A percentile compares a stretch with the other conserved stretches of the same genome.
phyloP scores from a whole-genome alignment of 345 rosid species.

The Sonneratia alba region DNA sequence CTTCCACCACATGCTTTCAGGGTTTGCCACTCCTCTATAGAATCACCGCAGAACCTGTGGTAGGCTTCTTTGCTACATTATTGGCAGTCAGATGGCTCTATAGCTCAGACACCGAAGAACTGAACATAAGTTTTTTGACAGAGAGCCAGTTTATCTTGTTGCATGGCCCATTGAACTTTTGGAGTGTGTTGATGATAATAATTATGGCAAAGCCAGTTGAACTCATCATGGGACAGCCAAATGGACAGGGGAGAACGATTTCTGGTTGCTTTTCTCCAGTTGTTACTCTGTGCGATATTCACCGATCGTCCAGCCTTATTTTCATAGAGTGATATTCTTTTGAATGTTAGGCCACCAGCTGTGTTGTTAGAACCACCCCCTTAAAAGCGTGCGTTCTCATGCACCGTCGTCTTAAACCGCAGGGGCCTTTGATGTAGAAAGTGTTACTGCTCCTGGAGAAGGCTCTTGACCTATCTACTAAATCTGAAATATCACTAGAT shows the following conservation, averaged over 20 bases:
- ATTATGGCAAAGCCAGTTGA: neutral
- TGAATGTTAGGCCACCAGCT: too few relatives aligned
- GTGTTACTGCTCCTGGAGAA: slow-evolving; percentile 30
- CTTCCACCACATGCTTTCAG: slow-evolving; percentile 5
- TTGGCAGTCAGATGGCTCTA: neutral
- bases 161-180: neutral
- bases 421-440: slow-evolving; percentile 53
- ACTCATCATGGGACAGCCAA: neutral
- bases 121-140: neutral
- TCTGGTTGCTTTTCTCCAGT: too few relatives aligned
- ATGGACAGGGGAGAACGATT: too few relatives aligned
- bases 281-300: too few relatives aligned
- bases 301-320: too few relatives aligned
- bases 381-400: slow-evolving; percentile 46
- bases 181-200: neutral
- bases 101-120: neutral
- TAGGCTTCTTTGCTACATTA: neutral
- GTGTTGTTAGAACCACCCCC: neutral
- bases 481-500: neutral
- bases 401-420: slow-evolving; percentile 38
- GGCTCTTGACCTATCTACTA: slow-evolving; percentile 25
- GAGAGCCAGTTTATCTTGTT: neutral
- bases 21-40: slow-evolving; percentile 11
- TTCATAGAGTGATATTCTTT: too few relatives aligned
- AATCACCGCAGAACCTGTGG: neutral